Conservation (phyloP, 441 rosid species). For the Pelargonium fulgidum region DNA sequence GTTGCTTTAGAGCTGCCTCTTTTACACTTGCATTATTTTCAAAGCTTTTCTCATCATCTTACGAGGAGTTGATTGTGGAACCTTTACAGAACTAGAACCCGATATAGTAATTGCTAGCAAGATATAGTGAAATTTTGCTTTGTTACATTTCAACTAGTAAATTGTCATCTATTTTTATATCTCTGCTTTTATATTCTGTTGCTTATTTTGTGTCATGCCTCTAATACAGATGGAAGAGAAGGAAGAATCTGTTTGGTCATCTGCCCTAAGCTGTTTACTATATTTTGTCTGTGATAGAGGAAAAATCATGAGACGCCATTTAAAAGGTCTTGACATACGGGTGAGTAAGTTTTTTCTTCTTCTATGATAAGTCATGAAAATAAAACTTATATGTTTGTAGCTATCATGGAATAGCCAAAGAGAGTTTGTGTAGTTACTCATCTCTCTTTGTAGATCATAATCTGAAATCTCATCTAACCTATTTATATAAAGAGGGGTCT, state of each 20-base stretch:
- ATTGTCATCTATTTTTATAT: constrained; percentile 22
- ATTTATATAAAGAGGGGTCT: no score
- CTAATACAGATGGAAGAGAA: constrained; percentile 62
- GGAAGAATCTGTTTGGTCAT: constrained; percentile 94
- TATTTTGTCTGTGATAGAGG: constrained; percentile 94
- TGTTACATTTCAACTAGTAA: no score
- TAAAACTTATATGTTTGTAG: neutral
- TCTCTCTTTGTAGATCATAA: neutral
- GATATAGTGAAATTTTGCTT: no score
- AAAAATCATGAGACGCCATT: constrained; percentile 63
- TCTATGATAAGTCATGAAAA: neutral
- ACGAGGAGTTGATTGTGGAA: neutral
- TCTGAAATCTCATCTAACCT: neutral
- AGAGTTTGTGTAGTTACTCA: neutral
- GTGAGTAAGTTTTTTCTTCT: constrained; percentile 39
- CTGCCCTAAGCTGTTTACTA: constrained; percentile 94
- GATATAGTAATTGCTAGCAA: no score
- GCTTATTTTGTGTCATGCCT: constrained; percentile 22
- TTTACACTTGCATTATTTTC: neutral
- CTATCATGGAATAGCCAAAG: neutral
- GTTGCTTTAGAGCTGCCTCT: neutral
- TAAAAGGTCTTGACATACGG: constrained; percentile 97
- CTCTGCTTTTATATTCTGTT: neutral
- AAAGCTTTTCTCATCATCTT: neutral
- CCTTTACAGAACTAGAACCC: no score